A percentile compares a stretch with the other conserved stretches of the same genome.
These are phyloP conservation scores for Candida sp. DNA, from an alignment of 1,139 yeast species.

Conservation along the genomic window DNA sequence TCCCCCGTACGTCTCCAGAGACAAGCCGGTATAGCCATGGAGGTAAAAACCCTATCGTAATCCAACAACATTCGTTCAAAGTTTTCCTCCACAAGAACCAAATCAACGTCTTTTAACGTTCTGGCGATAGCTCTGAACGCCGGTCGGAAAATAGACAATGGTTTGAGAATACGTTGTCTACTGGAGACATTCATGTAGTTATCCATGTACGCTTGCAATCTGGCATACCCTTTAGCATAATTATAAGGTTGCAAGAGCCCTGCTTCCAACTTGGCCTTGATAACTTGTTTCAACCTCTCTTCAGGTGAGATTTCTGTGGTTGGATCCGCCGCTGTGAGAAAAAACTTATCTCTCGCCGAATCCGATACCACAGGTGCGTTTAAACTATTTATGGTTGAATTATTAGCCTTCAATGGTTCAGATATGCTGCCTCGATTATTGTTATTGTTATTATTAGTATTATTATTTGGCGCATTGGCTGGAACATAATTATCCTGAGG, in stretches of 20 bases:
- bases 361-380: slow-evolving; percentile 57
- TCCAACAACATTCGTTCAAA: slow-evolving; percentile 93
- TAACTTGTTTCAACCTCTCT: slow-evolving; percentile 91
- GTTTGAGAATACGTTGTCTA: slow-evolving; percentile 83
- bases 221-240: slow-evolving; percentile 90
- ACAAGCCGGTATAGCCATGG: slow-evolving; percentile 98
- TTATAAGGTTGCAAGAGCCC: slow-evolving; percentile 91
- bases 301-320: slow-evolving; percentile 94
- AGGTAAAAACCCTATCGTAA: slow-evolving; percentile 92
- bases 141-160: slow-evolving; percentile 83
- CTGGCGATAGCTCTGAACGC: slow-evolving; percentile 94
- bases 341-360: slow-evolving; percentile 89
- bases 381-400: slow-evolving; percentile 6
- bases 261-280: slow-evolving; percentile 92
- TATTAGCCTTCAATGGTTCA: background rate
- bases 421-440: slow-evolving; percentile 2
- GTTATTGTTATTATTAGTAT: slow-evolving; percentile 7
- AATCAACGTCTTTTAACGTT: slow-evolving; percentile 85
- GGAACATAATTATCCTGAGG: slow-evolving; percentile 11
- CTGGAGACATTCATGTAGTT: slow-evolving; percentile 86
- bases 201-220: slow-evolving; percentile 90
- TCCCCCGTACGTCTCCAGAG: slow-evolving; percentile 98
- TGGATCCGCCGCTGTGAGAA: slow-evolving; percentile 96
- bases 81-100: slow-evolving; percentile 89
- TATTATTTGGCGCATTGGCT: background rate